These are phyloP conservation scores for Alternaria gansuensis DNA, from an alignment of 2,329 filamentous ascomycete genomes.

Conservation along the genomic window DNA sequence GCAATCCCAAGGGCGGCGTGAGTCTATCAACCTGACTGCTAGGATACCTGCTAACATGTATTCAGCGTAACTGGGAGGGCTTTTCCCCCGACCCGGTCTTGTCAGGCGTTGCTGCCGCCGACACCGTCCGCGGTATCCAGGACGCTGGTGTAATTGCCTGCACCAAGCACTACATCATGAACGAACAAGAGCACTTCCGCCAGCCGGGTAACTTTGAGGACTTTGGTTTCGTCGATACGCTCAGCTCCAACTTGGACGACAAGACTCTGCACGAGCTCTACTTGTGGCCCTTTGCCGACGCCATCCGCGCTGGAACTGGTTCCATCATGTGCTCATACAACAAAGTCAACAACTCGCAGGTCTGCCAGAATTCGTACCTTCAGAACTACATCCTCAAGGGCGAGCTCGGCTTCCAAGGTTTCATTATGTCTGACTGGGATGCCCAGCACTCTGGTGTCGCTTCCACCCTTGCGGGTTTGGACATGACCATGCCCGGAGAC, in stretches of 20 bases:
- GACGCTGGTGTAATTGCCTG: conserved; percentile 83
- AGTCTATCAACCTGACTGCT: conserved; percentile 44
- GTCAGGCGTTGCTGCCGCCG: conserved; percentile 74
- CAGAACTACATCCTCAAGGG: conserved; percentile 80
- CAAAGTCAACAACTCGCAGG: conserved; percentile 81
- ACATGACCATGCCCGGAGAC: conserved; percentile 88
- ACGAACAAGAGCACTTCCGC: conserved; percentile 73
- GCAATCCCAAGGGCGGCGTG: conserved; percentile 69
- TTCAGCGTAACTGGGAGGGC: conserved; percentile 50
- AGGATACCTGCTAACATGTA: conserved; percentile 11
- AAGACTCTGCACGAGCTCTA: conserved; percentile 71
- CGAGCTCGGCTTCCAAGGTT: conserved; percentile 76
- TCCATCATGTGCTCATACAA: conserved; percentile 72
- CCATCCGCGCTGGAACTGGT: conserved; percentile 60
- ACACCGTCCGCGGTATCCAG: conserved; percentile 82
- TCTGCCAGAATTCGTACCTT: conserved; percentile 79
- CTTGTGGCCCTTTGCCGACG: conserved; percentile 66
- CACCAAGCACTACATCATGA: conserved; percentile 67
- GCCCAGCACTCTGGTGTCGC: conserved; percentile 76
- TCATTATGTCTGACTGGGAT: conserved; percentile 74
- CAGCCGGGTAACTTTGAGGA: conserved; percentile 66
- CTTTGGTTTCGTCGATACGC: conserved; percentile 68
- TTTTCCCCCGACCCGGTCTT: conserved; percentile 79
- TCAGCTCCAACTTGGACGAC: conserved; percentile 70
- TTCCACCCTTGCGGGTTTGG: conserved; percentile 75